phyloP scores from a whole-genome alignment of 2,329 filamentous ascomycete species.

The Dothistroma septosporum region DNA sequence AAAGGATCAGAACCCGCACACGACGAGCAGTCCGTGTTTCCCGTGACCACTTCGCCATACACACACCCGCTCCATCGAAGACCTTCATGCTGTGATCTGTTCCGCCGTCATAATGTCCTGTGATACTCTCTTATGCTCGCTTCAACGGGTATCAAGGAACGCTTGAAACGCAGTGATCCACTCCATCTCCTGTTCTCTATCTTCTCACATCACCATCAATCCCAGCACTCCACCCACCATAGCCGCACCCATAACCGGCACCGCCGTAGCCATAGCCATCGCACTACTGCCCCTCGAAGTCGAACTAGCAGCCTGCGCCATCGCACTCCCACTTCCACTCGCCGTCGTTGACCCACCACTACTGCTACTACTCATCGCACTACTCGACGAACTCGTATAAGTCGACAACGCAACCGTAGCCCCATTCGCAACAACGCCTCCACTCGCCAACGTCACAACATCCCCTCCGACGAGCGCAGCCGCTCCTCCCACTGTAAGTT shows the following conservation, averaged over 20 bases:
- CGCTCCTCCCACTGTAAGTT: conserved; percentile 14
- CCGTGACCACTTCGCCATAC: too few relatives aligned
- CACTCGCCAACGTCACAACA: conserved; percentile 10
- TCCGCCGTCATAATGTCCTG: neutral
- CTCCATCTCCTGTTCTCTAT: neutral
- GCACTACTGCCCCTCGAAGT: neutral
- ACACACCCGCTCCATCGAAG: too few relatives aligned
- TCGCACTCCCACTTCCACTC: neutral
- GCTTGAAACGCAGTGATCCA: neutral
- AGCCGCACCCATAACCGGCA: conserved; percentile 6
- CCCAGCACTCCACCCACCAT: conserved; percentile 16
- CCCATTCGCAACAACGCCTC: conserved; percentile 9
- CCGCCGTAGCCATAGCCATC: conserved; percentile 6
- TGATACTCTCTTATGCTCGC: conserved; percentile 7
- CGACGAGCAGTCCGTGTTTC: too few relatives aligned
- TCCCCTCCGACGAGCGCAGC: conserved; percentile 17
- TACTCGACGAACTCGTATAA: neutral
- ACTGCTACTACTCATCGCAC: neutral
- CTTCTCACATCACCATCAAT: conserved; percentile 15
- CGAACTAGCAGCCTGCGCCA: conserved; percentile 3
- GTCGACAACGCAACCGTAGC: conserved; percentile 5
- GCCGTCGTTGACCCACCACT: neutral
- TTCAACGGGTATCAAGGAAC: conserved; percentile 13
- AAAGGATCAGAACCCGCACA: too few relatives aligned
- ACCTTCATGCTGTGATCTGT: neutral